A percentile compares a stretch with the other conserved stretches of the same genome.
phyloP scores from a whole-genome alignment of 2,329 filamentous ascomycete species.

The Davidsoniella neocaledoniae region DNA sequence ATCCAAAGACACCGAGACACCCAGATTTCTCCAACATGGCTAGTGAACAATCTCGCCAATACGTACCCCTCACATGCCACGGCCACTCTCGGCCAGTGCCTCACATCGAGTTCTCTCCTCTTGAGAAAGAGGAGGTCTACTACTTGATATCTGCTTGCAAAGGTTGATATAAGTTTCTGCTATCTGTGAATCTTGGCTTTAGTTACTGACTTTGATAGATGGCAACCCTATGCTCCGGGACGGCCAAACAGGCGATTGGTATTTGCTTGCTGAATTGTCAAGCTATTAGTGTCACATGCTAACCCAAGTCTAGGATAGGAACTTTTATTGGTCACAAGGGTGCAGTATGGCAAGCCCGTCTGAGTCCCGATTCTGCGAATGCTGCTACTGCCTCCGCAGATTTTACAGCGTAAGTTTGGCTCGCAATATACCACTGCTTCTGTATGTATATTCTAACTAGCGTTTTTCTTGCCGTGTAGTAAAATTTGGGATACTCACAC shows the following conservation, averaged over 20 bases:
- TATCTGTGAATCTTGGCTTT: neutral
- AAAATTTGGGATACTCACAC: conserved; percentile 97
- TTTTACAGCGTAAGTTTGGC: conserved; percentile 62
- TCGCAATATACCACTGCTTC: neutral
- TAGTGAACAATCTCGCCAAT: conserved; percentile 30
- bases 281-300: neutral
- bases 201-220: conserved; percentile 35
- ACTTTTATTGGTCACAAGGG: conserved; percentile 98
- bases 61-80: conserved; percentile 84
- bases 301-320: conserved; percentile 52
- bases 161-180: conserved; percentile 30
- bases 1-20: too few species aligned
- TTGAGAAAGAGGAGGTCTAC: conserved; percentile 69
- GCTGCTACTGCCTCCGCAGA: conserved; percentile 91
- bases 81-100: conserved; percentile 86
- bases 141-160: conserved; percentile 91
- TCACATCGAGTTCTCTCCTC: conserved; percentile 74
- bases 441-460: neutral
- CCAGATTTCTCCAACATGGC: conserved; percentile 10
- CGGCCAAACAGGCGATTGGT: conserved; percentile 89
- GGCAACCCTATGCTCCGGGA: conserved; percentile 97
- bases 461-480: conserved; percentile 27
- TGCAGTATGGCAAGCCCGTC: conserved; percentile 86
- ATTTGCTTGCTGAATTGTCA: conserved; percentile 17
- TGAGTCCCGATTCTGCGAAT: conserved; percentile 73